Evolutionary conservation across 768 basidiomycete genomes (phyloP).

Genomic region (Pilatotrama ljubarskyi): DNA sequence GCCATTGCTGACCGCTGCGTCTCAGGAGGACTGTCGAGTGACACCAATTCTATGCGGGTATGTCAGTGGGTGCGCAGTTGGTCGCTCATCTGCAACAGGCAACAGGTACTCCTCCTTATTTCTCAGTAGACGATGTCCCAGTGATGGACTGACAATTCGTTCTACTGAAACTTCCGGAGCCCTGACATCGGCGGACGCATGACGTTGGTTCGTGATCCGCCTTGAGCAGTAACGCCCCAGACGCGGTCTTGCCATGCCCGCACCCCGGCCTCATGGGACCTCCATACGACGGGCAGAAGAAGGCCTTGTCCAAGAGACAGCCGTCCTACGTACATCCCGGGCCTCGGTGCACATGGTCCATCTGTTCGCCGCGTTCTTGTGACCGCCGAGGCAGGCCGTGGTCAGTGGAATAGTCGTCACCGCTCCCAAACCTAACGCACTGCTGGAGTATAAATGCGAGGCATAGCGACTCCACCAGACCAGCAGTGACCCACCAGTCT

Average conservation of each 20-base stretch:
- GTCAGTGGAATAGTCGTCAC: neutral
- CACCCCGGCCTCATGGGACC: constrained; percentile 7
- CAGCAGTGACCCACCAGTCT: constrained; percentile 10
- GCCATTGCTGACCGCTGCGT: too few relatives aligned
- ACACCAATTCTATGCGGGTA: neutral
- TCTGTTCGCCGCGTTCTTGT: neutral
- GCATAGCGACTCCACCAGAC: neutral
- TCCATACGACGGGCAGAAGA: neutral
- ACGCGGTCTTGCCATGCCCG: constrained; percentile 14
- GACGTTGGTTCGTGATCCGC: constrained; percentile 6
- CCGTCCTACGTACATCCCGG: neutral
- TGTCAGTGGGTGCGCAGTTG: neutral
- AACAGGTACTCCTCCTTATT: too few relatives aligned
- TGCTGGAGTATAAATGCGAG: constrained; percentile 7
- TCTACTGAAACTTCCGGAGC: neutral
- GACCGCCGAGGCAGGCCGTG: constrained; percentile 1
- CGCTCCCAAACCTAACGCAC: neutral
- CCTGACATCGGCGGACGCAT: neutral
- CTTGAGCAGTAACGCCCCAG: neutral
- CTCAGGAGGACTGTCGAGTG: neutral
- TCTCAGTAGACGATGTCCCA: too few relatives aligned
- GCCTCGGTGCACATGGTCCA: constrained; percentile 5
- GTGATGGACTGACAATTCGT: neutral
- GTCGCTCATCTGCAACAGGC: too few relatives aligned
- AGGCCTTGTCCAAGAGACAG: constrained; percentile 1